Base-by-base conservation (phyloP, 208 protist genomes). In the Leishmania tropica region DNA sequence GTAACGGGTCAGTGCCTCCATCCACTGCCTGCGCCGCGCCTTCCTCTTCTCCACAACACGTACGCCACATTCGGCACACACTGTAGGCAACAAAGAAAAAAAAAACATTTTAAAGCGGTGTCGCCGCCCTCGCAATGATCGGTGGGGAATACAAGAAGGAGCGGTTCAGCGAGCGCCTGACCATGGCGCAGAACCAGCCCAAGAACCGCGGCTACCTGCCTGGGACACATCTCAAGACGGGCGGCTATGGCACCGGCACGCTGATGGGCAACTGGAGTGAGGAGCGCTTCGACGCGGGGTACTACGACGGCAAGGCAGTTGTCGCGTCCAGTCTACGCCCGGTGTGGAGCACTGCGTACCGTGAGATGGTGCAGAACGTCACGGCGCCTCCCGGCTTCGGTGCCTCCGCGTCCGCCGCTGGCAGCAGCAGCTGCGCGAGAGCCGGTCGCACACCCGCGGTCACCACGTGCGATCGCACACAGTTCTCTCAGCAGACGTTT, bases 101-200 rank as follows among this genome's bases (percentile, higher is more conserved):
- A 58, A 56, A 13, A 48, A 1, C 10, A 13, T 47, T 24, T 4
- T 3, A 15, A 40, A 31, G 19, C 24, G 40, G 5, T 31, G 47
- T 24, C 0, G 17, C 28, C 31, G 31, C 21, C 8, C 40, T 82
- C 21, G 72, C 48, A 19, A 98, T 98, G 95, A 91, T 98, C 67
- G 95, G 95, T 40, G 93, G 94, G 1, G 93, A 98, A 78, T 94
- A 97, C 88, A 94, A 92, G 67, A 96, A 96, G 78, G 94, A 98
- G 82, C 93, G 96, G 70, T 89, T 96, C 65, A 97, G 94, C 80
- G 96, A 98, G 89, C 87, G 93, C 10, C 76, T 97, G 47, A 78
- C 80, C 48, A 35, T 75, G 5, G 89, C 87, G 47, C 93, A 97
- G 76, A 98, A 97, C 80, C 96, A 97, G 77, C 94, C 94, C 7